Evolutionary conservation across 1,284 basidiomycete species (phyloP).

Genomic region (Heliocybe sulcata): DNA sequence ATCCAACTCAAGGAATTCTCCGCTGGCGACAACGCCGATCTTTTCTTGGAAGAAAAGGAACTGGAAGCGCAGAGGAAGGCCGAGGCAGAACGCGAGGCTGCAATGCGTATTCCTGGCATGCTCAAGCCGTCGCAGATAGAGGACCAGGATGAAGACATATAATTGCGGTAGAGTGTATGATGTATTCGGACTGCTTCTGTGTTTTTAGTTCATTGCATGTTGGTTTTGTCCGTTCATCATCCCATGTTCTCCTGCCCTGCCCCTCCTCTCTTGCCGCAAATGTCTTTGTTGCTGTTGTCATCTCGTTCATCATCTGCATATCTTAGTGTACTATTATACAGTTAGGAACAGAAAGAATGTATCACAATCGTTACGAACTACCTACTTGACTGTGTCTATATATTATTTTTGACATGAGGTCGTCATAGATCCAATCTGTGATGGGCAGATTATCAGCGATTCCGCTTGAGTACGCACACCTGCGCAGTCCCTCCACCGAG

Average conservation of each 20-base stretch:
- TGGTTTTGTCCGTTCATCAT: neutral
- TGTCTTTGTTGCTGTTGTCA: neutral
- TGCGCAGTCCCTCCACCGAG: neutral
- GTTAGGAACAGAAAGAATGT: slow-evolving; percentile 1
- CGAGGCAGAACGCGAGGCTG: slow-evolving; percentile 80
- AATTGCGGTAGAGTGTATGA: slow-evolving; percentile 18
- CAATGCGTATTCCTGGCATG: slow-evolving; percentile 97
- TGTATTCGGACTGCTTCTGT: neutral
- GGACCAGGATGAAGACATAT: slow-evolving; percentile 85
- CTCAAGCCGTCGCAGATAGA: slow-evolving; percentile 93
- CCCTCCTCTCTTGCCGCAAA: neutral
- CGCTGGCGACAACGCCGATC: slow-evolving; percentile 70
- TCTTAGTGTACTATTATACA: neutral
- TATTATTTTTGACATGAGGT: neutral
- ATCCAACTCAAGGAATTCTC: slow-evolving; percentile 93
- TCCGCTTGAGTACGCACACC: neutral
- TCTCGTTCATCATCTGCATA: slow-evolving; percentile 1
- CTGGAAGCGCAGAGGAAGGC: slow-evolving; percentile 65
- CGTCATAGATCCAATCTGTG: neutral
- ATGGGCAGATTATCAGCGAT: neutral
- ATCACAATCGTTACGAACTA: neutral
- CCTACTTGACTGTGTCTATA: no score
- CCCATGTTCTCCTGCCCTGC: neutral
- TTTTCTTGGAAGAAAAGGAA: slow-evolving; percentile 95
- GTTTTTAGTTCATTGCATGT: slow-evolving; percentile 1